Evolutionary conservation across 1,284 basidiomycete genomes (phyloP).

Genomic region (Apiotrichum porosum): DNA sequence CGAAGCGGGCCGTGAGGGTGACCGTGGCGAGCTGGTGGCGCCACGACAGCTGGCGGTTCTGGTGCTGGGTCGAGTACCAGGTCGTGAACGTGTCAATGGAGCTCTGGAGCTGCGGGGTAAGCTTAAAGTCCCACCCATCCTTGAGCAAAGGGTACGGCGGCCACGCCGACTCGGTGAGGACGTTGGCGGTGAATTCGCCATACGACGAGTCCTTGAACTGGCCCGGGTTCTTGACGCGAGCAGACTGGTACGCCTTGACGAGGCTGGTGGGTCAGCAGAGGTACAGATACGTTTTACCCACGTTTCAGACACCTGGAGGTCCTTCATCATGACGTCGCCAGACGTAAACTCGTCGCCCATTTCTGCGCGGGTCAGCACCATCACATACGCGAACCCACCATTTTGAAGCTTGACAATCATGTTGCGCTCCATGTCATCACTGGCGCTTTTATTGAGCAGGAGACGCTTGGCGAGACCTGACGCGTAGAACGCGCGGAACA

Average conservation of each 20-base stretch:
- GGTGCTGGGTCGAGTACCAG: slow-evolving; percentile 73
- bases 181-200: slow-evolving; percentile 51
- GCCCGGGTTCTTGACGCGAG: slow-evolving; percentile 42
- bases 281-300: slow-evolving; percentile 20
- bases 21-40: slow-evolving; percentile 75
- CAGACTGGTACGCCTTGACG: slow-evolving; percentile 50
- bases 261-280: slow-evolving; percentile 32
- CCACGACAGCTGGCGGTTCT: slow-evolving; percentile 66
- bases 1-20: slow-evolving; percentile 66
- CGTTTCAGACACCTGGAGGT: slow-evolving; percentile 47
- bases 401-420: slow-evolving; percentile 86
- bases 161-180: slow-evolving; percentile 57
- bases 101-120: slow-evolving; percentile 59
- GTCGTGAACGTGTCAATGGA: slow-evolving; percentile 60
- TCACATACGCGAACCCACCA: too few relatives aligned
- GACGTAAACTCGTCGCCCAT: slow-evolving; percentile 51
- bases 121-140: slow-evolving; percentile 43
- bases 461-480: slow-evolving; percentile 82
- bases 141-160: slow-evolving; percentile 50
- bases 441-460: slow-evolving; percentile 78
- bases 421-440: slow-evolving; percentile 82
- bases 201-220: slow-evolving; percentile 38
- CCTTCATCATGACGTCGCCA: slow-evolving; percentile 51
- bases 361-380: too few relatives aligned
- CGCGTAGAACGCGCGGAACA: slow-evolving; percentile 93